phyloP scores from a whole-genome alignment of 1,139 yeast species.

The Pichia sp. region DNA sequence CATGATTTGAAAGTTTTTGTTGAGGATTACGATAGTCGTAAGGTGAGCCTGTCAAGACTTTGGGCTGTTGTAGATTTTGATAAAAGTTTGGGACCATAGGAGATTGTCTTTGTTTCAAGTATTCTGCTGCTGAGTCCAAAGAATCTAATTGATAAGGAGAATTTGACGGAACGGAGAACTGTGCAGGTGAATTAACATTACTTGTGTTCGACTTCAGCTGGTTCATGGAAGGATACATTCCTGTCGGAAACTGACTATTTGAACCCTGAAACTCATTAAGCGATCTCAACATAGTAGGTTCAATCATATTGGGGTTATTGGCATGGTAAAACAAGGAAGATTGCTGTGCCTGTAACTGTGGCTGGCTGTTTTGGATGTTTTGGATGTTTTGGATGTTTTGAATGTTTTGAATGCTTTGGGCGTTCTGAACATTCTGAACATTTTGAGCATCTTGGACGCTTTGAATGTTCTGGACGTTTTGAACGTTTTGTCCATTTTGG shows the following conservation, averaged over 20 bases:
- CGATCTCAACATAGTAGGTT: constrained; percentile 10
- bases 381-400: constrained; percentile 14
- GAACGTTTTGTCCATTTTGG: too few relatives aligned
- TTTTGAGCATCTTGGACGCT: not conserved
- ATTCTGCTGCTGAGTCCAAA: constrained; percentile 8
- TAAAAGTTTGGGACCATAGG: constrained; percentile 12
- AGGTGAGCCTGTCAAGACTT: constrained; percentile 2
- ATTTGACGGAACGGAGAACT: constrained; percentile 6
- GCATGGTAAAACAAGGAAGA: constrained; percentile 15
- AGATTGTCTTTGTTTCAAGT: constrained; percentile 13
- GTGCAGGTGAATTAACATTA: constrained; percentile 13
- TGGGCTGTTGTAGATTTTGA: constrained; percentile 9
- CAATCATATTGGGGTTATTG: constrained; percentile 4
- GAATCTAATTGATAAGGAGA: constrained; percentile 6
- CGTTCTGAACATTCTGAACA: not conserved
- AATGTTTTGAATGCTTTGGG: constrained; percentile 14
- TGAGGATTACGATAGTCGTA: constrained; percentile 8
- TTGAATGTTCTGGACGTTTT: not conserved
- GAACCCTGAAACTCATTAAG: constrained; percentile 10
- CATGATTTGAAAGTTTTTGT: constrained; percentile 1
- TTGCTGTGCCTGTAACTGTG: constrained; percentile 8
- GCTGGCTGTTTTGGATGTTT: constrained; percentile 2
- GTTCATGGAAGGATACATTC: constrained; percentile 10
- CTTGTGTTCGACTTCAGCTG: constrained; percentile 9
- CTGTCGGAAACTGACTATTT: not conserved